Percentiles rank a stretch among this genome's conserved stretches.
Conservation (phyloP, 2,329 filamentous ascomycete genomes). For the Amesomyces nigricolor region DNA sequence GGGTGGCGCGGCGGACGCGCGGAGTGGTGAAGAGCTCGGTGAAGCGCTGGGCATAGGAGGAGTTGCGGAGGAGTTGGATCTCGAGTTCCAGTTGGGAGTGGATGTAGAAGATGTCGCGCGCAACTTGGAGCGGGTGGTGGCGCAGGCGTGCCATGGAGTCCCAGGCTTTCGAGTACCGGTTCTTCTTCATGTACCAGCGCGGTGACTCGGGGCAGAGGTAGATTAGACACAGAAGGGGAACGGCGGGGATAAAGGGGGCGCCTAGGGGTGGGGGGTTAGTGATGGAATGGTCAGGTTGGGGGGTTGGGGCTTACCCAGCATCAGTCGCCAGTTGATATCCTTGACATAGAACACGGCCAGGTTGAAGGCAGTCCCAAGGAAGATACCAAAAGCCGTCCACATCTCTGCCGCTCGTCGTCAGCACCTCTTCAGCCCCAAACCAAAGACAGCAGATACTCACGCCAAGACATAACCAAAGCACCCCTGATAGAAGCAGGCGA, state of each 20-base stretch:
- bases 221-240: slow-evolving; percentile 55
- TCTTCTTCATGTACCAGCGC: slow-evolving; percentile 63
- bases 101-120: slow-evolving; percentile 58
- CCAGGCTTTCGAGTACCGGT: slow-evolving; percentile 56
- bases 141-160: slow-evolving; percentile 47
- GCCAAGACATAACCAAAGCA: slow-evolving; percentile 78
- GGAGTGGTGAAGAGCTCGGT: slow-evolving; percentile 63
- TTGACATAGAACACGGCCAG: slow-evolving; percentile 40
- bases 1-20: slow-evolving; percentile 63
- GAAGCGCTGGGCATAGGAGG: slow-evolving; percentile 57
- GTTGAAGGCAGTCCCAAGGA: slow-evolving; percentile 59
- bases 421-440: slow-evolving; percentile 1
- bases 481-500: slow-evolving; percentile 64
- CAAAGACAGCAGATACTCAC: slow-evolving; percentile 21
- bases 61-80: slow-evolving; percentile 41
- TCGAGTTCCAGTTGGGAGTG: slow-evolving; percentile 61
- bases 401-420: slow-evolving; percentile 40
- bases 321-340: slow-evolving; percentile 35
- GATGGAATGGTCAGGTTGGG: not conserved
- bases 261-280: slow-evolving; percentile 30
- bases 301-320: slow-evolving; percentile 28
- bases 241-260: slow-evolving; percentile 54
- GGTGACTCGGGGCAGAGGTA: slow-evolving; percentile 63
- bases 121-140: slow-evolving; percentile 51
- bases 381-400: slow-evolving; percentile 59